Conservation (phyloP, 192 early-diverging fungal species). For the Linnemannia elongata region DNA sequence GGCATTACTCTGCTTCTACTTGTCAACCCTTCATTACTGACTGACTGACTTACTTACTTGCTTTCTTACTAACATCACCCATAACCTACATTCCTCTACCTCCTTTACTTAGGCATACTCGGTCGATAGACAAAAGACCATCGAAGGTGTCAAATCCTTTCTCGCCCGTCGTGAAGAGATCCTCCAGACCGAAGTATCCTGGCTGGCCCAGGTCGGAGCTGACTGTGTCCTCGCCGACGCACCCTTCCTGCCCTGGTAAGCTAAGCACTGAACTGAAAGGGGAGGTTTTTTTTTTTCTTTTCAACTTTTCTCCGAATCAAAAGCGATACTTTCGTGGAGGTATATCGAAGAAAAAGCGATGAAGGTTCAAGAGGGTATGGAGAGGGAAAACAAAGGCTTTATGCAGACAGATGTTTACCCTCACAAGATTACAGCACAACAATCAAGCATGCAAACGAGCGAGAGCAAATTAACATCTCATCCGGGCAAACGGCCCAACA, state of each 20-base stretch:
- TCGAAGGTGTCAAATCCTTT: conserved; percentile 63
- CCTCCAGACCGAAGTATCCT: conserved; percentile 60
- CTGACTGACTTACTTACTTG: too few relatives aligned
- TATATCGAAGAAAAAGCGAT: neutral
- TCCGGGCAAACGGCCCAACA: conserved; percentile 9
- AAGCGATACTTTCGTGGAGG: neutral
- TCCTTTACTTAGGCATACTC: conserved; percentile 59
- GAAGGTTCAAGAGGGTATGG: neutral
- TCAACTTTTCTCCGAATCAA: neutral
- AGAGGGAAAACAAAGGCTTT: neutral
- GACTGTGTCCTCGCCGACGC: conserved; percentile 71
- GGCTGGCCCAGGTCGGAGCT: conserved; percentile 64
- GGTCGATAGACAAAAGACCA: conserved; percentile 66
- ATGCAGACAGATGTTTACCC: neutral
- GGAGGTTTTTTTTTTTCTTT: neutral
- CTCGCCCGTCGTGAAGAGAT: conserved; percentile 54
- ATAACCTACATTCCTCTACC: neutral
- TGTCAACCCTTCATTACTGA: neutral
- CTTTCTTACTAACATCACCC: neutral
- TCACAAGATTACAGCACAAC: neutral
- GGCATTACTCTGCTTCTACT: neutral
- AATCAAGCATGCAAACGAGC: neutral
- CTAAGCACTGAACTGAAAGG: conserved; percentile 5
- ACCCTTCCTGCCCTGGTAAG: conserved; percentile 70
- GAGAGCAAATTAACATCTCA: conserved; percentile 2